Percentiles rank a stretch among this genome's conserved stretches.
These are phyloP conservation scores for Calonectria pauciramosa DNA, from an alignment of 2,329 filamentous ascomycete species.

Conservation along the genomic window DNA sequence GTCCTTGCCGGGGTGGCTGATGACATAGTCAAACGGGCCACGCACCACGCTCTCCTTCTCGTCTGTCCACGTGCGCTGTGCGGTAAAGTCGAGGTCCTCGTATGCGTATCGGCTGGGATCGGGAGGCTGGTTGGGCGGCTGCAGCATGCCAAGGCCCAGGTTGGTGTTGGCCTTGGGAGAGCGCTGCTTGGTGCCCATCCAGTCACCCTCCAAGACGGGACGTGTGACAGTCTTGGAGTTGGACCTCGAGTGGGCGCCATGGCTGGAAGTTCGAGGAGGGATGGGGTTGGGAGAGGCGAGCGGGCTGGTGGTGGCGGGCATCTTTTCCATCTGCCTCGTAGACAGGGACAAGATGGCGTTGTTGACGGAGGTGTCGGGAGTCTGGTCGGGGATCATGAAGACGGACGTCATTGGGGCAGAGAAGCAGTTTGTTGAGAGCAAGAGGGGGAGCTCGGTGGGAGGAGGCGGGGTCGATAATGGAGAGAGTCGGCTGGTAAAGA, in stretches of 20 bases:
- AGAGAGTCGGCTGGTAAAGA: background rate
- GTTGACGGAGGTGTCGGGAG: slow-evolving; percentile 31
- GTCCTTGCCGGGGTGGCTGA: slow-evolving; percentile 85
- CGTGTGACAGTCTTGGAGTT: slow-evolving; percentile 57
- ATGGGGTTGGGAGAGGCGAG: slow-evolving; percentile 71
- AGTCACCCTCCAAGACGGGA: slow-evolving; percentile 73
- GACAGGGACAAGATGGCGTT: slow-evolving; percentile 43
- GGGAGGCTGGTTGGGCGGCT: slow-evolving; percentile 55
- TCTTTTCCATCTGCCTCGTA: slow-evolving; percentile 41
- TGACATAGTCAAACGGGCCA: slow-evolving; percentile 86
- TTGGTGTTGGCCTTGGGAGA: slow-evolving; percentile 28
- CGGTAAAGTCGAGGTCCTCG: slow-evolving; percentile 67
- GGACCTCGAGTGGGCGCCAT: slow-evolving; percentile 40
- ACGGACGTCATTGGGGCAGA: background rate
- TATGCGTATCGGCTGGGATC: slow-evolving; percentile 67
- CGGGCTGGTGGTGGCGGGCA: slow-evolving; percentile 46
- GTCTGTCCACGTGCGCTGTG: slow-evolving; percentile 72
- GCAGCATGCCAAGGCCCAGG: slow-evolving; percentile 45
- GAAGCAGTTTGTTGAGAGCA: background rate
- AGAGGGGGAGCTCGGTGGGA: background rate
- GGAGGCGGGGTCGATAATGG: background rate
- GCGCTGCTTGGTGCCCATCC: slow-evolving; percentile 62
- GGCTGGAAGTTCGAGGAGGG: slow-evolving; percentile 78
- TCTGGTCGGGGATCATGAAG: slow-evolving; percentile 43
- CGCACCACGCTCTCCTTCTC: slow-evolving; percentile 84